phyloP scores from a whole-genome alignment of 2,329 filamentous ascomycete genomes.

The Chaetothyriales sp. region DNA sequence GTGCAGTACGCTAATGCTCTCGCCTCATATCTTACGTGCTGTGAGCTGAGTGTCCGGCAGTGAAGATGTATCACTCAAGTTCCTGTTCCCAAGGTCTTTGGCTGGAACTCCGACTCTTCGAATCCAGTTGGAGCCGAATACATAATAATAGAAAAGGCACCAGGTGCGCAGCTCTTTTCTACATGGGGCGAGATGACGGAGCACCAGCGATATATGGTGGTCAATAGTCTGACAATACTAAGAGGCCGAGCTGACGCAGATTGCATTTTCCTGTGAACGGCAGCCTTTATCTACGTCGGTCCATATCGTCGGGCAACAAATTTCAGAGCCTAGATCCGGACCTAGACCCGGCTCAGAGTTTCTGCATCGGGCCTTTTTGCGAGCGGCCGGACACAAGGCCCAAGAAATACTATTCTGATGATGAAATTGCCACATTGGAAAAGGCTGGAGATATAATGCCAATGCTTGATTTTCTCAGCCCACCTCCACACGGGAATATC shows the following conservation, averaged over 20 bases:
- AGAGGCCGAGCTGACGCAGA: not conserved
- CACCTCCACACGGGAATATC: too few species aligned
- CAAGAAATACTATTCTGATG: too few species aligned
- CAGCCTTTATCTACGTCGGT: not conserved
- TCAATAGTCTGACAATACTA: not conserved
- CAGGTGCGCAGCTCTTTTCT: slow-evolving; percentile 19
- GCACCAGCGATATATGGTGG: not conserved
- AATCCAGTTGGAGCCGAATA: slow-evolving; percentile 21
- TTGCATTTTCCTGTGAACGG: not conserved
- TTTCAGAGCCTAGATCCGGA: not conserved
- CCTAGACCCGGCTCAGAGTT: not conserved
- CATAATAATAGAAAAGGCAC: slow-evolving; percentile 22
- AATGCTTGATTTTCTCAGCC: too few species aligned
- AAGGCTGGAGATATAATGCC: too few species aligned
- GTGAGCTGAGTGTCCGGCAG: slow-evolving; percentile 2
- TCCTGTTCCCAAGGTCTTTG: slow-evolving; percentile 19
- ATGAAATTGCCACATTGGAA: too few species aligned
- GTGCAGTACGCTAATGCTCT: slow-evolving; percentile 19
- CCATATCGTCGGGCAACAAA: not conserved
- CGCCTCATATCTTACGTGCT: too few species aligned
- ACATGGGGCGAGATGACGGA: slow-evolving; percentile 17
- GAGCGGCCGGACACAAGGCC: too few species aligned
- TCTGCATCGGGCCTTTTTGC: not conserved
- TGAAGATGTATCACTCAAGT: slow-evolving; percentile 11
- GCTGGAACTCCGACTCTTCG: slow-evolving; percentile 15